A percentile compares a stretch with the other conserved stretches of the same genome.
Conservation (phyloP, 1,139 yeast genomes). For the Lodderomyces orthopsilosis region DNA sequence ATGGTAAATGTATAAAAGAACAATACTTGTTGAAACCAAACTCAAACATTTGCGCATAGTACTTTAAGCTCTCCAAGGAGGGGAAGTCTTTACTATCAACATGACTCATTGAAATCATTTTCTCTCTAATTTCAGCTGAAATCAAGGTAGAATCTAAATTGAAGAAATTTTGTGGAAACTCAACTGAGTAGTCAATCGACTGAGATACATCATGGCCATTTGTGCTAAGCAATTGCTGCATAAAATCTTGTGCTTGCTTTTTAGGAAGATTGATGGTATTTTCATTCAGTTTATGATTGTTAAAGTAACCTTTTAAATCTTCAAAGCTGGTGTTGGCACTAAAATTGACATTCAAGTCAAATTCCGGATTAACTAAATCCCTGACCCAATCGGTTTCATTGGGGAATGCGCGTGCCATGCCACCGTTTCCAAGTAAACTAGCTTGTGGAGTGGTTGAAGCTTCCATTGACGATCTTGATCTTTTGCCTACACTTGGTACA, state of each 20-base stretch:
- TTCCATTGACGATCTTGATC: slow-evolving; percentile 9
- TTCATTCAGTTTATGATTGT: not conserved
- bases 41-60: slow-evolving; percentile 67
- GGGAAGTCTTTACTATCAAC: slow-evolving; percentile 62
- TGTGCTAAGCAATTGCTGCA: slow-evolving; percentile 9
- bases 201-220: slow-evolving; percentile 3
- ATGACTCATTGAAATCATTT: slow-evolving; percentile 52
- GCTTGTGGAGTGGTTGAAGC: not conserved
- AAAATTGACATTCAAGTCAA: slow-evolving; percentile 30
- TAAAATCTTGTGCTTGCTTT: slow-evolving; percentile 10
- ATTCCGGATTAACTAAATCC: slow-evolving; percentile 63
- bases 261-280: slow-evolving; percentile 9
- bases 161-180: slow-evolving; percentile 13
- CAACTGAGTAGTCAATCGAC: slow-evolving; percentile 11
- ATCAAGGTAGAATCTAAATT: slow-evolving; percentile 26
- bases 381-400: slow-evolving; percentile 60
- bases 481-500: not conserved
- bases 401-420: not conserved
- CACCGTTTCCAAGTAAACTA: not conserved
- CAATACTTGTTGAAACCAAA: slow-evolving; percentile 75
- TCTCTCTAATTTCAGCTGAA: slow-evolving; percentile 50
- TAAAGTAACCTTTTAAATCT: slow-evolving; percentile 14
- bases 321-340: slow-evolving; percentile 12
- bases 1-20: slow-evolving; percentile 78
- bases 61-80: slow-evolving; percentile 67